A percentile compares a stretch with the other conserved stretches of the same genome.
Evolutionary conservation across 2,329 filamentous ascomycete species (phyloP).

Genomic region (Trichoderma endophyticum): DNA sequence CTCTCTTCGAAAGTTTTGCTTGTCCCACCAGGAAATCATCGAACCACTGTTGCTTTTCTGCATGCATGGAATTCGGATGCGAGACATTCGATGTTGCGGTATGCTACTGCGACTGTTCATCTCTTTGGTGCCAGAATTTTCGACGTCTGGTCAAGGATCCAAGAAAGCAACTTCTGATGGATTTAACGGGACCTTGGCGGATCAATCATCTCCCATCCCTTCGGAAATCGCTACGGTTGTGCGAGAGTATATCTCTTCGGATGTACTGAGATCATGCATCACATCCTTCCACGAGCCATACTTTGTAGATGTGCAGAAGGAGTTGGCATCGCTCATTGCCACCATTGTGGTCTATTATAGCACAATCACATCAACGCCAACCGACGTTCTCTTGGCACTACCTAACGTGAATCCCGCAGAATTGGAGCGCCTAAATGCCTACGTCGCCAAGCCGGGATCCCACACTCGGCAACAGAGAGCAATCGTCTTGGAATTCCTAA

Average conservation of each 20-base stretch:
- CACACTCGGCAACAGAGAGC: slow-evolving; percentile 75
- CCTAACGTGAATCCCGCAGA: slow-evolving; percentile 70
- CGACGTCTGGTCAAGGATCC: slow-evolving; percentile 30
- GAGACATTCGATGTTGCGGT: slow-evolving; percentile 82
- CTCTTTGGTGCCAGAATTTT: slow-evolving; percentile 81
- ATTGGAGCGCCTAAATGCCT: slow-evolving; percentile 62
- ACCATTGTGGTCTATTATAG: slow-evolving; percentile 78
- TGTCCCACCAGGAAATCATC: slow-evolving; percentile 73
- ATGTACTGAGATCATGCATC: slow-evolving; percentile 87
- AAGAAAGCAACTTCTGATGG: slow-evolving; percentile 29
- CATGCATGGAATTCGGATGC: slow-evolving; percentile 84
- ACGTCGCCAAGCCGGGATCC: slow-evolving; percentile 55
- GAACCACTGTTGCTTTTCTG: slow-evolving; percentile 90
- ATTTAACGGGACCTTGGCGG: slow-evolving; percentile 24
- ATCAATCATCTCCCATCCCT: slow-evolving; percentile 45
- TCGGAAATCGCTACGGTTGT: slow-evolving; percentile 61
- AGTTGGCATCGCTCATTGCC: slow-evolving; percentile 83
- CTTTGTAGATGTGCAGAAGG: slow-evolving; percentile 93
- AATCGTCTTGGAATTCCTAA: slow-evolving; percentile 78
- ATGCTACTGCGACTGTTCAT: slow-evolving; percentile 85
- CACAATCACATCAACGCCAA: slow-evolving; percentile 65
- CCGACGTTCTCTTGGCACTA: slow-evolving; percentile 71
- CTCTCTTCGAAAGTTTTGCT: slow-evolving; percentile 75
- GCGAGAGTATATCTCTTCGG: slow-evolving; percentile 83
- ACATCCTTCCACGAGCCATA: slow-evolving; percentile 91